Conservation (phyloP, 2,329 filamentous ascomycete genomes). For the Penicillium carneum region DNA sequence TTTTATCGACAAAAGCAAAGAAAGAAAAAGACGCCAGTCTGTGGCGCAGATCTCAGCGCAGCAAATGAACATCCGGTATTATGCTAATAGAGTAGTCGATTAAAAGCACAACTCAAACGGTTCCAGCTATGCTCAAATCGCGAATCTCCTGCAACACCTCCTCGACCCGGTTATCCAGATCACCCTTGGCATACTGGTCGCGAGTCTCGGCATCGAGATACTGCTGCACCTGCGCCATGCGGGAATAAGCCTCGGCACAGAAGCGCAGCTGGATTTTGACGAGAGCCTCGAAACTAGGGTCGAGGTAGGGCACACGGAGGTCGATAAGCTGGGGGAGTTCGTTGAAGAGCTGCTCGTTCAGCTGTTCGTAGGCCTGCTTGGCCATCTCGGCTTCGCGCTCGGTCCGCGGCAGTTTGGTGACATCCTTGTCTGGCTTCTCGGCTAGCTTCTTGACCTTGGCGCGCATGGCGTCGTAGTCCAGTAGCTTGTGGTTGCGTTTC, state of each 20-base stretch:
- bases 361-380: slow-evolving; percentile 88
- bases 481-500: slow-evolving; percentile 96
- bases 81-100: slow-evolving; percentile 19
- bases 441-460: slow-evolving; percentile 96
- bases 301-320: slow-evolving; percentile 92
- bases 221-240: slow-evolving; percentile 99
- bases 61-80: slow-evolving; percentile 25
- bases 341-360: slow-evolving; percentile 93
- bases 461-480: slow-evolving; percentile 95
- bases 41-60: slow-evolving; percentile 6
- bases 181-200: slow-evolving; percentile 93
- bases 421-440: slow-evolving; percentile 98
- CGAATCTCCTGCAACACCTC: slow-evolving; percentile 96
- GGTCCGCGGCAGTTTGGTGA: slow-evolving; percentile 90
- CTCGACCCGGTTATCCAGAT: slow-evolving; percentile 89
- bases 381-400: slow-evolving; percentile 97
- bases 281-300: slow-evolving; percentile 94
- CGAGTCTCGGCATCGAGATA: slow-evolving; percentile 94
- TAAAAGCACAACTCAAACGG: slow-evolving; percentile 56
- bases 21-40: slow-evolving; percentile 16
- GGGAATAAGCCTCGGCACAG: slow-evolving; percentile 94
- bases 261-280: slow-evolving; percentile 98
- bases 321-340: slow-evolving; percentile 97
- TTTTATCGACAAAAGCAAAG: slow-evolving; percentile 7
- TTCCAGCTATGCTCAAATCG: slow-evolving; percentile 87